These are phyloP conservation scores for Populus tremula DNA, from an alignment of 345 rosid genomes.

Conservation along the genomic window DNA sequence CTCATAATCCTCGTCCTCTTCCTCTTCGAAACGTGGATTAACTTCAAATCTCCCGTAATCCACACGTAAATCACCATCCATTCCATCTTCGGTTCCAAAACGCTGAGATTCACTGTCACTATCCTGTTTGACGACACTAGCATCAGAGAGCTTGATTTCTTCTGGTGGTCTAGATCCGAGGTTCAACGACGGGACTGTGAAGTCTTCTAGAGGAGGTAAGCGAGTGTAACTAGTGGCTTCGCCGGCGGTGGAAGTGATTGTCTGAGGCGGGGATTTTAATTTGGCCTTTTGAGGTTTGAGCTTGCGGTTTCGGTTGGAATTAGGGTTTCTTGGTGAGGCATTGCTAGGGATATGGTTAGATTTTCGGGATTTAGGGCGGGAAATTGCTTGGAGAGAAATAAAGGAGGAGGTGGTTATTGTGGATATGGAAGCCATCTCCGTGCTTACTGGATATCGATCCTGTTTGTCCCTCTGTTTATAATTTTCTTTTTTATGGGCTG, in stretches of 20 bases:
- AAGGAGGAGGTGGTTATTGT: slow-evolving; percentile 23
- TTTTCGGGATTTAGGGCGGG: slow-evolving; percentile 43
- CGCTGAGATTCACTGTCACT: slow-evolving; percentile 15
- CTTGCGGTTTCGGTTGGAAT: slow-evolving; percentile 22
- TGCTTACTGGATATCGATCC: background rate
- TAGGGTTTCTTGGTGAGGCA: background rate
- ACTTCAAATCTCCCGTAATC: slow-evolving; percentile 41
- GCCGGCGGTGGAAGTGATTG: slow-evolving; percentile 44
- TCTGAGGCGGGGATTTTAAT: slow-evolving; percentile 21
- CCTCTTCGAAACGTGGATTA: slow-evolving; percentile 27
- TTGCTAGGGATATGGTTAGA: slow-evolving; percentile 23
- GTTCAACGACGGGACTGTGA: slow-evolving; percentile 22
- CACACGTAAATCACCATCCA: slow-evolving; percentile 27
- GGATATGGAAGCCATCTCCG: slow-evolving; percentile 46
- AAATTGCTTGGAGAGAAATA: slow-evolving; percentile 41
- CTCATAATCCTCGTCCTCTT: slow-evolving; percentile 19
- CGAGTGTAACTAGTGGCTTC: slow-evolving; percentile 84
- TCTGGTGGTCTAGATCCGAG: slow-evolving; percentile 21
- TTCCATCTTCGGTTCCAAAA: slow-evolving; percentile 15
- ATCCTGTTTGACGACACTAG: slow-evolving; percentile 34
- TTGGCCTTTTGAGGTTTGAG: slow-evolving; percentile 18
- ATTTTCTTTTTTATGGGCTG: background rate
- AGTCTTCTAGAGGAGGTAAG: slow-evolving; percentile 79
- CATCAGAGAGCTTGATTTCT: slow-evolving; percentile 63
- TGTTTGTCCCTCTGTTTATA: background rate